Evolutionary conservation across 768 basidiomycete genomes (phyloP).

Genomic region (Podaxis pistillaris): DNA sequence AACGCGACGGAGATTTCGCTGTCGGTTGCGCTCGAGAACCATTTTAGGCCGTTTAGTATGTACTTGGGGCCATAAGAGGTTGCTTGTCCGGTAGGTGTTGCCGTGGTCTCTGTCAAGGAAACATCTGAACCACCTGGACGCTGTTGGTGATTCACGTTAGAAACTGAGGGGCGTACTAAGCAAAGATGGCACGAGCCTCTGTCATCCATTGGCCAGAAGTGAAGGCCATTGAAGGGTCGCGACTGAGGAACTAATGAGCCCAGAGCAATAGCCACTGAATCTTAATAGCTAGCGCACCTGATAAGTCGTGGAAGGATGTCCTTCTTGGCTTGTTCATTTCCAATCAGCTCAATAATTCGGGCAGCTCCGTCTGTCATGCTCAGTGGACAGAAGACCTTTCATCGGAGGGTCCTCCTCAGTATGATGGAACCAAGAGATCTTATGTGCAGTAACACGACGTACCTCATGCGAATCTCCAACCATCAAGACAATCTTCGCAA

Average conservation of each 20-base stretch:
- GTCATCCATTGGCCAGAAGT: constrained; percentile 88
- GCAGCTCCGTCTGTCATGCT: constrained; percentile 82
- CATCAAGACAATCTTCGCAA: constrained; percentile 63
- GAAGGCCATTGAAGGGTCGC: constrained; percentile 58
- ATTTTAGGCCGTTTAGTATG: constrained; percentile 69
- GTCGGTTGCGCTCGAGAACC: constrained; percentile 85
- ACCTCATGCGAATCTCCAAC: constrained; percentile 66
- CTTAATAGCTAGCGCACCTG: constrained; percentile 38
- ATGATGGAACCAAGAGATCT: background rate
- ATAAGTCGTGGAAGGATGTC: constrained; percentile 56
- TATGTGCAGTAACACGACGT: constrained; percentile 15
- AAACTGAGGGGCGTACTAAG: constrained; percentile 31
- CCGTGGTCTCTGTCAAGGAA: constrained; percentile 69
- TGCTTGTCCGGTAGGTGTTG: constrained; percentile 33
- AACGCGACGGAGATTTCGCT: constrained; percentile 70
- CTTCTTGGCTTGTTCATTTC: constrained; percentile 58
- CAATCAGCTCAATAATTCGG: constrained; percentile 66
- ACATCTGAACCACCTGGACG: constrained; percentile 76
- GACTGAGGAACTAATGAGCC: constrained; percentile 35
- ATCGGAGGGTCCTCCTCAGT: background rate
- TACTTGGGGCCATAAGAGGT: constrained; percentile 50
- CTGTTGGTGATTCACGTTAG: constrained; percentile 36
- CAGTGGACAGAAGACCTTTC: constrained; percentile 66
- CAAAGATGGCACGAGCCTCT: constrained; percentile 40
- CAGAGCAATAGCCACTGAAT: background rate